Evolutionary conservation across 148 eudicot genomes (phyloP), one percentile per base, ranked within the genome.

Genomic region (Camellia sinensis): DNA sequence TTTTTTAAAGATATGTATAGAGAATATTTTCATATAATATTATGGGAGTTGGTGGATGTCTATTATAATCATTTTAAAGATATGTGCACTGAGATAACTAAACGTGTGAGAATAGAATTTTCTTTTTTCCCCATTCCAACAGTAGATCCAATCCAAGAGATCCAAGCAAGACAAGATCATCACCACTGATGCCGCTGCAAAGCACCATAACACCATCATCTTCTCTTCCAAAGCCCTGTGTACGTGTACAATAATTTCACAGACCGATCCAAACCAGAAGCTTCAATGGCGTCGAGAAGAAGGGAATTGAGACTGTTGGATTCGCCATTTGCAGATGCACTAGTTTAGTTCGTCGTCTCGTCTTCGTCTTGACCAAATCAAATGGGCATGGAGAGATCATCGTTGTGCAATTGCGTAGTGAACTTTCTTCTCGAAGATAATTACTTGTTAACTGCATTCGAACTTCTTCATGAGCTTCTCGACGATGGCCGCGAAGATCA

Each of bases 381-480:
- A 63, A 95, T 94, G 99, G 98, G 94, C 79, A 98, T 94, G 83
- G 99, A 96, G 87, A 90, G 87, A 78, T 94, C 99, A 80, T 96
- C 99, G 80, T 84, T 96, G 85, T 96, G 99, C 87, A 96, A 96
- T 86, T 96, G 99, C 81, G 99, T 96, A 74, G 99, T 96, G 82
- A 96, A 97, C 88, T 97, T 97, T 79, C 83, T 94, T 12, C 71
- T 97, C 44, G 99, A 97, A 67, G 99, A 97, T 88, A 97, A 94
- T 80, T 97, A 97, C 85, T 64, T 92, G 41, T 83, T 97, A 21
- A 86, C 98, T 73, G 99, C 99, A 6, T 94, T 97, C 85, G 99
- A 97, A 89, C 97, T 97, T 45, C 99, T 97, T 78, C 99, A 97
- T 77, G 98, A 97, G 88, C 98, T 97, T 8, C 88, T 97, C 57